Conservation (phyloP, 495 filamentous ascomycete species). For the Lepidopterella palustris region DNA sequence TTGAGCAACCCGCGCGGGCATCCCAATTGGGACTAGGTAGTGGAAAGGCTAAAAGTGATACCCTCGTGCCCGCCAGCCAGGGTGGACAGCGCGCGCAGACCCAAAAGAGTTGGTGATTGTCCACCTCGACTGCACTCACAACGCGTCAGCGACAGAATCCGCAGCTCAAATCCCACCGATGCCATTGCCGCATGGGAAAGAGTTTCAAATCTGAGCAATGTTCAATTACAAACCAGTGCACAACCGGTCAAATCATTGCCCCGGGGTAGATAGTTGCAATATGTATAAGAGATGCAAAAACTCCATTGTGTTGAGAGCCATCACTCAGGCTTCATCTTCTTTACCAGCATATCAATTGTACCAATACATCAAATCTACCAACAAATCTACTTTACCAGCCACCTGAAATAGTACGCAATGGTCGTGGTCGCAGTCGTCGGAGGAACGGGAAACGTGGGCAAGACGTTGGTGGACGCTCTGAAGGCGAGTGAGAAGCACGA, state of each 20-base stretch:
- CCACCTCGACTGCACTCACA: neutral
- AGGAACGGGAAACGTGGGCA: conserved; percentile 4
- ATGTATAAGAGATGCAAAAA: neutral
- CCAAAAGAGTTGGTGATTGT: no score
- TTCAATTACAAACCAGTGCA: neutral
- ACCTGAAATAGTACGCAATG: neutral
- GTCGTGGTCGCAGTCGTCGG: conserved; percentile 7
- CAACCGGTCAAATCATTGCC: neutral
- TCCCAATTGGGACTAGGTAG: neutral
- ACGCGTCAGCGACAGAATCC: neutral
- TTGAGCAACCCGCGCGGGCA: neutral
- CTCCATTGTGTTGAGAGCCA: neutral
- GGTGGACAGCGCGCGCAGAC: neutral
- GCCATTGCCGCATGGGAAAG: neutral
- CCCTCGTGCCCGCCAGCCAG: neutral
- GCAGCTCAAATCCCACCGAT: neutral
- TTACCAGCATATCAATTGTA: no score
- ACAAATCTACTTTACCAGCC: neutral
- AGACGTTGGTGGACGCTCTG: neutral
- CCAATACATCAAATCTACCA: no score
- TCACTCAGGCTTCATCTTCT: neutral
- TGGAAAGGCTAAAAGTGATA: neutral
- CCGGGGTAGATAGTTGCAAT: neutral
- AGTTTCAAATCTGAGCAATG: neutral
- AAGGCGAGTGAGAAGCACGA: conserved; percentile 1